Evolutionary conservation across 306 rosid genomes (phyloP).

Genomic region (Datisca glomerata): DNA sequence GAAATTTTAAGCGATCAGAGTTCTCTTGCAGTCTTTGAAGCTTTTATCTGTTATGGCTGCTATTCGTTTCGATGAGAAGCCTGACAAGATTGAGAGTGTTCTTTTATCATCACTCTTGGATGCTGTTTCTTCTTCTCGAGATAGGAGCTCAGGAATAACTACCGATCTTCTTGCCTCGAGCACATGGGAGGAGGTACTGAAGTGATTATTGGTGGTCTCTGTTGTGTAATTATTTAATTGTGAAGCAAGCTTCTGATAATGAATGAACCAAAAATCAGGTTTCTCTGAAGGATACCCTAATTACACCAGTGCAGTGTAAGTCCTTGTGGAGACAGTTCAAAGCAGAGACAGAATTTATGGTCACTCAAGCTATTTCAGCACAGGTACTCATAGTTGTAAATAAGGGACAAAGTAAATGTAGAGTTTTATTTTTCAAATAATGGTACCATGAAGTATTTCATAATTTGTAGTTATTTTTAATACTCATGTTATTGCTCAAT

Average conservation of each 20-base stretch:
- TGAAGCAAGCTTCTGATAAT: too few relatives aligned
- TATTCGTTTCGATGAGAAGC: slow-evolving; percentile 61
- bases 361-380: slow-evolving; percentile 93
- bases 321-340: slow-evolving; percentile 95
- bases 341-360: slow-evolving; percentile 84
- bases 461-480: too few relatives aligned
- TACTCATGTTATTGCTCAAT: too few relatives aligned
- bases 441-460: slow-evolving; percentile 8
- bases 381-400: slow-evolving; percentile 35
- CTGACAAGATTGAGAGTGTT: slow-evolving; percentile 54
- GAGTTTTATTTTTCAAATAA: background rate
- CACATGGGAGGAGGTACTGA: slow-evolving; percentile 70
- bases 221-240: slow-evolving; percentile 4
- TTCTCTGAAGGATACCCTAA: slow-evolving; percentile 57
- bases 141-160: slow-evolving; percentile 38
- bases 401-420: background rate
- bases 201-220: slow-evolving; percentile 16
- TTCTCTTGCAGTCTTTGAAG: slow-evolving; percentile 65
- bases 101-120: too few relatives aligned
- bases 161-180: slow-evolving; percentile 88
- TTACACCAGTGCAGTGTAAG: slow-evolving; percentile 96
- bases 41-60: slow-evolving; percentile 87
- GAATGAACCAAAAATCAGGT: too few relatives aligned
- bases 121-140: too few relatives aligned
- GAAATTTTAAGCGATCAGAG: too few relatives aligned